Evolutionary conservation across 768 basidiomycete species (phyloP).

Genomic region (Lactarius hengduanensis): DNA sequence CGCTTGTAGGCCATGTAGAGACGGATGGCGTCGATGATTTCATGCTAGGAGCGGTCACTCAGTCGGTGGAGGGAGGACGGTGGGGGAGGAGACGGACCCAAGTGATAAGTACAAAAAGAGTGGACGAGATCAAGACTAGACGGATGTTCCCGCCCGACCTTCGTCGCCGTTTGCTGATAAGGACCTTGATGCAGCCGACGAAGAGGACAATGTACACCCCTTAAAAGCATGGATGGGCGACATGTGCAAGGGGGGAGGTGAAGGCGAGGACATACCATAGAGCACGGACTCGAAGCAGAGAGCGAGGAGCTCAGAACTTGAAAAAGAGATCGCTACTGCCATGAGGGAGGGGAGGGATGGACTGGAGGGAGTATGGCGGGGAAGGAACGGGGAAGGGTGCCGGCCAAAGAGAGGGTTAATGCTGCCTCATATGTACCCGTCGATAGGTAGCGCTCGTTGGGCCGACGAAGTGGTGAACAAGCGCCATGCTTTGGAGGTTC

Average conservation of each 20-base stretch:
- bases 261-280: slow-evolving; percentile 12
- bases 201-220: slow-evolving; percentile 23
- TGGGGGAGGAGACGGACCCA: slow-evolving; percentile 13
- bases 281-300: slow-evolving; percentile 21
- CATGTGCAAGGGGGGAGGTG: neutral
- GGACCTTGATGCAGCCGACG: slow-evolving; percentile 20
- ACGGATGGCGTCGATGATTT: slow-evolving; percentile 15
- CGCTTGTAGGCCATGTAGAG: slow-evolving; percentile 2
- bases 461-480: neutral
- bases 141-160: slow-evolving; percentile 20
- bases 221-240: neutral
- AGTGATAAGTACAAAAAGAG: slow-evolving; percentile 22
- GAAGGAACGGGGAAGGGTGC: slow-evolving; percentile 12
- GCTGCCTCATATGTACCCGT: slow-evolving; percentile 25
- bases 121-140: slow-evolving; percentile 13
- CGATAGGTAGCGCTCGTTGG: slow-evolving; percentile 6
- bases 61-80: neutral
- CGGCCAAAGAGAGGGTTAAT: slow-evolving; percentile 12
- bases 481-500: slow-evolving; percentile 2
- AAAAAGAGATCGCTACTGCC: slow-evolving; percentile 14
- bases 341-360: neutral
- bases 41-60: slow-evolving; percentile 10
- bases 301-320: slow-evolving; percentile 21
- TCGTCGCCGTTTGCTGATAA: slow-evolving; percentile 17
- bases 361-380: slow-evolving; percentile 7